A percentile compares a stretch with the other conserved stretches of the same genome.
Evolutionary conservation across 352 stramenopile genomes (phyloP).

Genomic region (Phytophthora uliginosa): DNA sequence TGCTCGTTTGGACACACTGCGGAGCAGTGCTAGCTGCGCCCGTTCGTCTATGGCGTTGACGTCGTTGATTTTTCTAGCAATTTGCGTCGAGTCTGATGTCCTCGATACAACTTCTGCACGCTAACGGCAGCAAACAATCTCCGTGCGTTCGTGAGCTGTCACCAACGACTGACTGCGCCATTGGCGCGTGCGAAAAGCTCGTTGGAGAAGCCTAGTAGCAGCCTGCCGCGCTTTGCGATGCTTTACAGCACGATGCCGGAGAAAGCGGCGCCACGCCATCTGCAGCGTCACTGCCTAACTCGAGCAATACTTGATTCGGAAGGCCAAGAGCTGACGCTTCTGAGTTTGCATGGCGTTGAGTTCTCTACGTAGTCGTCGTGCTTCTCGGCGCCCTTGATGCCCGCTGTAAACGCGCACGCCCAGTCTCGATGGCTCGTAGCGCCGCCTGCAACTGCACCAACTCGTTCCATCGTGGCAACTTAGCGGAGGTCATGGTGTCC

Average conservation of each 20-base stretch:
- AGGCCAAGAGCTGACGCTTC: slow-evolving; percentile 39
- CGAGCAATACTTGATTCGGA: slow-evolving; percentile 53
- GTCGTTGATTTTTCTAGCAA: slow-evolving; percentile 21
- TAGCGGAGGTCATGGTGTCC: neutral
- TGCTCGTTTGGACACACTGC: slow-evolving; percentile 53
- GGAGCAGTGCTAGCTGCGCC: slow-evolving; percentile 42
- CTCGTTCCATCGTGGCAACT: slow-evolving; percentile 27
- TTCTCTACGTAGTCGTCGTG: slow-evolving; percentile 37
- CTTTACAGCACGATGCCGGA: slow-evolving; percentile 26
- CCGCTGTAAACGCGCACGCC: slow-evolving; percentile 54
- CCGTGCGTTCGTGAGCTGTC: slow-evolving; percentile 42
- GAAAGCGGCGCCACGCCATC: slow-evolving; percentile 53
- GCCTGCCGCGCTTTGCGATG: slow-evolving; percentile 38
- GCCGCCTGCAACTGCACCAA: slow-evolving; percentile 54
- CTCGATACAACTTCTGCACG: slow-evolving; percentile 56
- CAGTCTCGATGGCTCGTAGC: slow-evolving; percentile 65
- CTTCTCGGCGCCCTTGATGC: slow-evolving; percentile 39
- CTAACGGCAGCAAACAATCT: slow-evolving; percentile 47
- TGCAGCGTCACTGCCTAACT: slow-evolving; percentile 63
- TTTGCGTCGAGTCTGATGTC: slow-evolving; percentile 29
- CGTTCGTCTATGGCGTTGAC: slow-evolving; percentile 36
- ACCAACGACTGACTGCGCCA: slow-evolving; percentile 55
- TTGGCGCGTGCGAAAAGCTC: slow-evolving; percentile 42
- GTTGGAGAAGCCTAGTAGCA: slow-evolving; percentile 47
- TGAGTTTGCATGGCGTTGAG: slow-evolving; percentile 35